Base-by-base conservation (phyloP, 805 yeast genomes). In the Danielozyma ontarioensis region DNA sequence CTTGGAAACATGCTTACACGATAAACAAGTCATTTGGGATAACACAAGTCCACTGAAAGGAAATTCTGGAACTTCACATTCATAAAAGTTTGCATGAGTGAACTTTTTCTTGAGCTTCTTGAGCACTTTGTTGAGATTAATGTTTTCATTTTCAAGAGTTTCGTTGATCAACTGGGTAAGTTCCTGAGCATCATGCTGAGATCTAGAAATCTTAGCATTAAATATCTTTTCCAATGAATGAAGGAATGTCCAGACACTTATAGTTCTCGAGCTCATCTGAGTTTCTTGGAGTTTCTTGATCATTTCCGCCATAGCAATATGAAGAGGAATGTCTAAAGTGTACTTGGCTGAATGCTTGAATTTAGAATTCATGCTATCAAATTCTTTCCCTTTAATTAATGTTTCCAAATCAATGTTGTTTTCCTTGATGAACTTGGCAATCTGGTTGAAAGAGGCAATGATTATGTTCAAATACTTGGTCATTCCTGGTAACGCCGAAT, bases 151-250 rank as follows among this genome's bases (percentile, higher is more conserved):
- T 32, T 82, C 78, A 32, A 93, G 62, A 0, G 90, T 80, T 48
- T 89, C 95, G 15, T 90, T 61, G 14, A 89, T 69, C 33, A 86
- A 59, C 52, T 87, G 95, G 19, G 90, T 73, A 42, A 93, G 68
- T 50, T 90, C 98, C 48, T 93, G 97, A 0, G 97, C 96, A 61
- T 90, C 98, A 50, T 90, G 95, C 55, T 93, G 98, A 29, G 75
- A 76, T 23, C 83, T 64, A 2, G 95, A 80, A 17, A 93, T 80
- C 42, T 75, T 77, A 3, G 89, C 79, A 35, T 78, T 74, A 59
- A 80, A 83, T 12, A 83, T 78, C 7, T 55, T 57, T 50, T 90
- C 97, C 32, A 93, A 59, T 8, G 76, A 80, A 33, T 72, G 80
- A 13, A 90, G 61, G 31, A 89, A 72, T 1, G 85, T 80, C 89